phyloP scores from a whole-genome alignment of 495 filamentous ascomycete species.

The Haplographium delicatum region DNA sequence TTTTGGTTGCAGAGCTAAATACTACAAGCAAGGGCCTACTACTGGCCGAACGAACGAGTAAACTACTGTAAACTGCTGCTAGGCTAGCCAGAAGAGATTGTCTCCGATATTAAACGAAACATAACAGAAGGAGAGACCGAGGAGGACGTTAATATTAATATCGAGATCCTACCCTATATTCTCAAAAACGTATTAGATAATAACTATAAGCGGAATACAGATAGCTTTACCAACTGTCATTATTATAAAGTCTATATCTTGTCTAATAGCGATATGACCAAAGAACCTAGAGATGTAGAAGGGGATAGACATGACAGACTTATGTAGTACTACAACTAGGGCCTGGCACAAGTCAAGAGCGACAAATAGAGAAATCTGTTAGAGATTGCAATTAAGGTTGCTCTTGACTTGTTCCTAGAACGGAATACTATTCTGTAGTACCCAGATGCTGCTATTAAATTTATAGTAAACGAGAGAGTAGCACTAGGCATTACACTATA shows the following conservation, averaged over 20 bases:
- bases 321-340: constrained; percentile 17
- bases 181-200: constrained; percentile 19
- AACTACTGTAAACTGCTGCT: constrained; percentile 13
- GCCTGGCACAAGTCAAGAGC: constrained; percentile 20
- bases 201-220: constrained; percentile 16
- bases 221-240: constrained; percentile 17
- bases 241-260: constrained; percentile 16
- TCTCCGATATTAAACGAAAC: constrained; percentile 14
- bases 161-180: constrained; percentile 18
- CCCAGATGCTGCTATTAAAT: constrained; percentile 6
- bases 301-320: constrained; percentile 18
- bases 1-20: constrained; percentile 17
- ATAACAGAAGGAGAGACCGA: constrained; percentile 19
- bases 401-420: constrained; percentile 18
- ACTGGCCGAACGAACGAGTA: constrained; percentile 13
- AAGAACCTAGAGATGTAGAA: constrained; percentile 15
- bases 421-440: constrained; percentile 16
- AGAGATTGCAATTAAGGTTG: constrained; percentile 17
- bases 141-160: constrained; percentile 14
- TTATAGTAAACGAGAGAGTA: constrained; percentile 11
- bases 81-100: constrained; percentile 20
- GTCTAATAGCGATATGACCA: constrained; percentile 2
- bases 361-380: constrained; percentile 17
- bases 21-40: constrained; percentile 22
- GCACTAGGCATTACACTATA: constrained; percentile 10